phyloP scores from a whole-genome alignment of 129 eudicot species.

The Cynara cardunculus region DNA sequence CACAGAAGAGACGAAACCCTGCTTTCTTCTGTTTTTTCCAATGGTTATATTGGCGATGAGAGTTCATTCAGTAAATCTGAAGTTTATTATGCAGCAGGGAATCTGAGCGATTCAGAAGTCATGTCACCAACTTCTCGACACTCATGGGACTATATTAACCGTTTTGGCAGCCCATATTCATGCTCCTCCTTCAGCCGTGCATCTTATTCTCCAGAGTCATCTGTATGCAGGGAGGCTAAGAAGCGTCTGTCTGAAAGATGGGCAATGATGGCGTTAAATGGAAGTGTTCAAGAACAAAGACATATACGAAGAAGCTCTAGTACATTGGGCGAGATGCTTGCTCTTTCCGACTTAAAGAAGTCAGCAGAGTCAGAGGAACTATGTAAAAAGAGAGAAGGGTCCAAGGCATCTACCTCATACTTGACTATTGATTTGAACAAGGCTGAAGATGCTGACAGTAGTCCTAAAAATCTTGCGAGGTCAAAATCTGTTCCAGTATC shows the following conservation, averaged over 20 bases:
- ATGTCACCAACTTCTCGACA: conserved; percentile 79
- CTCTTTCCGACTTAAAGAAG: conserved; percentile 74
- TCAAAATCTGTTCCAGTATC: conserved; percentile 90
- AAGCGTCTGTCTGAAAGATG: conserved; percentile 97
- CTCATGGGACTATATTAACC: conserved; percentile 81
- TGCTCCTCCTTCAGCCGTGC: conserved; percentile 67
- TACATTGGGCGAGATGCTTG: conserved; percentile 98
- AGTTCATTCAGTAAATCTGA: conserved; percentile 85
- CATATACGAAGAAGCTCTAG: conserved; percentile 72
- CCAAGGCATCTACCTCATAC: conserved; percentile 34
- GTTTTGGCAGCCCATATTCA: conserved; percentile 64
- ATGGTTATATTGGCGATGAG: conserved; percentile 82
- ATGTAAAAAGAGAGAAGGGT: conserved; percentile 21
- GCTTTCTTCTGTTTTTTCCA: conserved; percentile 71
- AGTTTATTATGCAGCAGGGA: conserved; percentile 61
- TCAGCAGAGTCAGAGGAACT: conserved; percentile 34
- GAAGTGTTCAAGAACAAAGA: conserved; percentile 63
- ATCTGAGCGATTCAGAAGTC: conserved; percentile 87
- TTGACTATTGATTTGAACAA: conserved; percentile 26
- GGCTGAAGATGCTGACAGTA: conserved; percentile 29
- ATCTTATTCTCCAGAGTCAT: conserved; percentile 90
- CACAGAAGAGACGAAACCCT: conserved; percentile 67
- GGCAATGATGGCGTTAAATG: conserved; percentile 88
- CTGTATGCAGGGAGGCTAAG: conserved; percentile 95
- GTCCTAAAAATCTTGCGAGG: conserved; percentile 60